Evolutionary conservation across 1,139 yeast genomes (phyloP).

Genomic region (Suhomyces taliae): DNA sequence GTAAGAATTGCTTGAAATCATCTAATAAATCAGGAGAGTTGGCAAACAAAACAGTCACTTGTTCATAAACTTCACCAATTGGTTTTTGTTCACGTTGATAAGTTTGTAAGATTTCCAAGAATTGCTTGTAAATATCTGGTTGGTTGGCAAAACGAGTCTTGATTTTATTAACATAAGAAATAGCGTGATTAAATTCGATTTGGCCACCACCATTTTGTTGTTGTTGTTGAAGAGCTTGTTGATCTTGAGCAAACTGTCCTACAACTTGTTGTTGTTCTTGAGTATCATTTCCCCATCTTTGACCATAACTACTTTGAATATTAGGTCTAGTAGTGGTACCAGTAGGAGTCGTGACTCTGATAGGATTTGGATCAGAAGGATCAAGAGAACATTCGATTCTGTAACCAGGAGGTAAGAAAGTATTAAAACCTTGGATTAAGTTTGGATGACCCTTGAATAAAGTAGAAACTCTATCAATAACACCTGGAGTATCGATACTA

Average conservation of each 20-base stretch:
- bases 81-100: slow-evolving; percentile 96
- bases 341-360: slow-evolving; percentile 92
- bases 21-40: slow-evolving; percentile 93
- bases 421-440: slow-evolving; percentile 93
- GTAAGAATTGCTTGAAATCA: slow-evolving; percentile 92
- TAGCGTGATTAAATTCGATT: slow-evolving; percentile 95
- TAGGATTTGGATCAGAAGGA: slow-evolving; percentile 89
- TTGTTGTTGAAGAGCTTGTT: slow-evolving; percentile 31
- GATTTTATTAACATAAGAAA: slow-evolving; percentile 91
- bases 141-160: slow-evolving; percentile 91
- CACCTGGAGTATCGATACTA: slow-evolving; percentile 97
- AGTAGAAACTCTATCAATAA: slow-evolving; percentile 89
- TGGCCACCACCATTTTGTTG: slow-evolving; percentile 59
- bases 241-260: slow-evolving; percentile 22
- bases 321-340: slow-evolving; percentile 79
- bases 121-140: slow-evolving; percentile 94
- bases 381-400: slow-evolving; percentile 88
- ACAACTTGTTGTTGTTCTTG: slow-evolving; percentile 19
- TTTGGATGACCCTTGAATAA: slow-evolving; percentile 90
- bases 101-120: slow-evolving; percentile 91
- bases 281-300: slow-evolving; percentile 28
- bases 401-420: slow-evolving; percentile 96
- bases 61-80: slow-evolving; percentile 90
- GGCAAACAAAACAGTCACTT: slow-evolving; percentile 83
- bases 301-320: slow-evolving; percentile 28